Conservation (phyloP, 441 rosid species). For the Erysimum cheiri region DNA sequence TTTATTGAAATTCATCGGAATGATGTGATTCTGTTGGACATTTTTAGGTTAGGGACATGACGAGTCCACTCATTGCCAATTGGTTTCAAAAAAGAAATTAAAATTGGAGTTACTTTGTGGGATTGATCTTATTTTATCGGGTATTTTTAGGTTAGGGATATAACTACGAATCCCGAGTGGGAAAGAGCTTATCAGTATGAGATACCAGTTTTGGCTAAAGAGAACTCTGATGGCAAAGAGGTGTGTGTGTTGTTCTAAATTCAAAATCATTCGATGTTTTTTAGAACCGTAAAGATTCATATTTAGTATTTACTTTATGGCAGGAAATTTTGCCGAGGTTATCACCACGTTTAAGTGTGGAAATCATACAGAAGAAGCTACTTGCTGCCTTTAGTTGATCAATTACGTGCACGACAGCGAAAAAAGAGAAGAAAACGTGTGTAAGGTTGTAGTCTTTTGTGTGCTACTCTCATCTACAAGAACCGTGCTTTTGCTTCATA, state of each 20-base stretch:
- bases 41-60: not conserved
- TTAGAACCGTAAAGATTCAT: conserved; percentile 15
- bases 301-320: conserved; percentile 32
- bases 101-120: not conserved
- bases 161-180: conserved; percentile 80
- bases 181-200: conserved; percentile 83
- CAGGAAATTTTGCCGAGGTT: conserved; percentile 79
- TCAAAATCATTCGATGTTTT: not conserved
- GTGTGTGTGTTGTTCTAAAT: conserved; percentile 42
- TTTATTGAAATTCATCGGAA: not conserved
- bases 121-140: not conserved
- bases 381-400: conserved; percentile 64
- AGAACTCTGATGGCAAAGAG: conserved; percentile 73
- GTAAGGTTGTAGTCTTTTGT: conserved; percentile 25
- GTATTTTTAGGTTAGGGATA: conserved; percentile 68
- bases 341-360: conserved; percentile 79
- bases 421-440: conserved; percentile 9
- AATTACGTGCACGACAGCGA: conserved; percentile 36
- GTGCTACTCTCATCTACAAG: conserved; percentile 15
- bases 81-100: not conserved
- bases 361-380: conserved; percentile 79
- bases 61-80: not conserved
- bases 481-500: conserved; percentile 17
- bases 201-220: conserved; percentile 81
- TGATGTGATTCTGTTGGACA: not conserved